A percentile compares a stretch with the other conserved stretches of the same genome.
These are phyloP conservation scores for Epichloe brachyelytri DNA, from an alignment of 2,329 filamentous ascomycete species.

Conservation along the genomic window DNA sequence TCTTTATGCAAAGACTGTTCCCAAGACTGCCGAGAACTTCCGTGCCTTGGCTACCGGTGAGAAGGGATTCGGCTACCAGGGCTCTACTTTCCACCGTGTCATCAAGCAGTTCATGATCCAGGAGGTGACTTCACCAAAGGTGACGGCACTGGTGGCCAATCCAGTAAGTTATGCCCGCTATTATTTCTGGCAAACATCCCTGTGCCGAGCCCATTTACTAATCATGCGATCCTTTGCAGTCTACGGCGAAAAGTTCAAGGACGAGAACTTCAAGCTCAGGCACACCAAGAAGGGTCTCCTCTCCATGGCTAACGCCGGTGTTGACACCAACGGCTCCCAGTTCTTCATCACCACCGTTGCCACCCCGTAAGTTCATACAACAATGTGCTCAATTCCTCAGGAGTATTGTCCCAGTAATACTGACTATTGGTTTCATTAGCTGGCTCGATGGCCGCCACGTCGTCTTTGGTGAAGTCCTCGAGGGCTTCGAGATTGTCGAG, in stretches of 20 bases:
- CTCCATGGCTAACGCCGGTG: conserved; percentile 76
- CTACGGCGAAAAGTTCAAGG: conserved; percentile 71
- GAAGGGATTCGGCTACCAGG: conserved; percentile 76
- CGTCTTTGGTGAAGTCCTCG: conserved; percentile 79
- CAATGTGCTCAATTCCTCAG: not conserved
- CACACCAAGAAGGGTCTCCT: conserved; percentile 75
- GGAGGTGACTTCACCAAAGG: conserved; percentile 75
- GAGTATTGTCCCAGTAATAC: not conserved
- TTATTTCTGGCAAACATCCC: not conserved
- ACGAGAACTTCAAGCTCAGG: conserved; percentile 94
- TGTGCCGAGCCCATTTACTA: conserved; percentile 8
- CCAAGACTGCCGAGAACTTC: conserved; percentile 63
- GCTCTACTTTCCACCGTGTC: conserved; percentile 76
- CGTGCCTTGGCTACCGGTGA: conserved; percentile 71
- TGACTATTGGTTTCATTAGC: conserved; percentile 21
- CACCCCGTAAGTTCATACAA: conserved; percentile 44
- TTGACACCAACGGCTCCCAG: conserved; percentile 78
- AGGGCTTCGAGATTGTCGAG: conserved; percentile 70
- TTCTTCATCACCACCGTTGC: conserved; percentile 84
- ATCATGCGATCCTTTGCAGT: conserved; percentile 30
- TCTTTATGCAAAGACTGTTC: conserved; percentile 78
- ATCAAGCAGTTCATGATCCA: conserved; percentile 90
- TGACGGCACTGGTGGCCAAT: conserved; percentile 76
- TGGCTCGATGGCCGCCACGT: conserved; percentile 80
- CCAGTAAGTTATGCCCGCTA: conserved; percentile 40